phyloP scores from a whole-genome alignment of 176 grass and related monocot species.

The Bothriochloa decipiens region DNA sequence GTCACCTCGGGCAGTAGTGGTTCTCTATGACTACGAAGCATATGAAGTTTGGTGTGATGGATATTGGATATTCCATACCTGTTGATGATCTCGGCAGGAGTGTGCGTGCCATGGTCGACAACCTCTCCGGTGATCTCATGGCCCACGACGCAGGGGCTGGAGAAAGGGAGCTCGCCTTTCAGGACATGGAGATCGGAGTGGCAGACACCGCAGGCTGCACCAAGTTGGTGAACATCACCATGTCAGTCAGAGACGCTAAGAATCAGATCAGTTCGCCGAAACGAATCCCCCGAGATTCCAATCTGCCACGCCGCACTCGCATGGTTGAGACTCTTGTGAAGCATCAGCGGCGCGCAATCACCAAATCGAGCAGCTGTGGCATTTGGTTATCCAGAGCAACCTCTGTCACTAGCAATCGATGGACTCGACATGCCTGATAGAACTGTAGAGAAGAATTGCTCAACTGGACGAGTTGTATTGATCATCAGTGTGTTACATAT shows the following conservation, averaged over 20 bases:
- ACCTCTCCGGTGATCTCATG: slow-evolving; percentile 99
- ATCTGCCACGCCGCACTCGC: neutral
- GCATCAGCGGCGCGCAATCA: neutral
- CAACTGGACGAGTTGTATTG: too few relatives aligned
- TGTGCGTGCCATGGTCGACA: slow-evolving; percentile 80
- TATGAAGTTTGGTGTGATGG: neutral
- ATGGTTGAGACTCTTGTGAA: neutral
- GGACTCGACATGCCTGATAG: neutral
- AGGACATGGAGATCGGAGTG: slow-evolving; percentile 97
- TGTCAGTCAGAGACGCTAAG: neutral
- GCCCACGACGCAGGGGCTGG: slow-evolving; percentile 83
- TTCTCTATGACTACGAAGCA: neutral
- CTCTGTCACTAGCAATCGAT: neutral
- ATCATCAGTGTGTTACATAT: too few relatives aligned
- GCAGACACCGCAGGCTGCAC: slow-evolving; percentile 88
- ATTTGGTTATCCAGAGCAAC: neutral
- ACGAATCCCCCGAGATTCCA: neutral
- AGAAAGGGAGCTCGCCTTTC: slow-evolving; percentile 93
- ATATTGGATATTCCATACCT: slow-evolving; percentile 46
- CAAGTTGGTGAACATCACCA: neutral
- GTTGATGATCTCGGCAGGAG: slow-evolving; percentile 60
- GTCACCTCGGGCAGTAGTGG: neutral
- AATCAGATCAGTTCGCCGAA: neutral
- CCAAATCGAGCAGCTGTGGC: neutral
- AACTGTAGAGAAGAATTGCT: too few relatives aligned